phyloP scores from a whole-genome alignment of 2,329 filamentous ascomycete species.

The Immersiporthe knoxdaviesiana region DNA sequence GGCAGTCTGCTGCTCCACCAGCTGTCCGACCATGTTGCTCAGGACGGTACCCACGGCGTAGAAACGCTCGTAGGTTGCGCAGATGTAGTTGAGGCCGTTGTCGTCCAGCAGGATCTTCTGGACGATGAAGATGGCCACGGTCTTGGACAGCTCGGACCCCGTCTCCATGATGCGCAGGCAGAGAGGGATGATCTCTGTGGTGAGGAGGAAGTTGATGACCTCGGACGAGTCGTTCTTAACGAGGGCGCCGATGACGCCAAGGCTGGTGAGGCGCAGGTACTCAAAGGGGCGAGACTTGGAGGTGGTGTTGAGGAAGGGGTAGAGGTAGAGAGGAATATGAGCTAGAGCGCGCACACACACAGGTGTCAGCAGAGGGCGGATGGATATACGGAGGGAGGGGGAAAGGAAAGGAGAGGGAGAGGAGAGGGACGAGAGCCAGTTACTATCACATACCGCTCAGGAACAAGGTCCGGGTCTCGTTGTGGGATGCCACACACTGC shows the following conservation, averaged over 20 bases:
- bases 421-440: too few species aligned
- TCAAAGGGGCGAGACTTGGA: constrained; percentile 98
- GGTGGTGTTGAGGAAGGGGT: constrained; percentile 97
- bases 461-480: constrained; percentile 92
- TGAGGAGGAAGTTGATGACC: constrained; percentile 98
- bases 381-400: background rate
- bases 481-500: constrained; percentile 96
- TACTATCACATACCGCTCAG: constrained; percentile 73
- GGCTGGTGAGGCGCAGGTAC: constrained; percentile 91
- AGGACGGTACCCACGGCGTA: constrained; percentile 97
- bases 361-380: constrained; percentile 4
- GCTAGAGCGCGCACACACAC: constrained; percentile 55
- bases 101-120: constrained; percentile 98
- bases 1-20: constrained; percentile 97
- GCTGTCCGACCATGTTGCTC: constrained; percentile 97
- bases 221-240: constrained; percentile 99
- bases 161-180: constrained; percentile 99
- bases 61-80: constrained; percentile 97
- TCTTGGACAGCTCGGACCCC: constrained; percentile 96
- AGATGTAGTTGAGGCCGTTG: constrained; percentile 96
- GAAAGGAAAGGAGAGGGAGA: background rate
- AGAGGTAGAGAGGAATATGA: constrained; percentile 95
- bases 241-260: constrained; percentile 93
- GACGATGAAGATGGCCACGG: constrained; percentile 98
- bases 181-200: constrained; percentile 96